Conservation (phyloP, 2,329 filamentous ascomycete genomes). For the Curvularia spicifera region DNA sequence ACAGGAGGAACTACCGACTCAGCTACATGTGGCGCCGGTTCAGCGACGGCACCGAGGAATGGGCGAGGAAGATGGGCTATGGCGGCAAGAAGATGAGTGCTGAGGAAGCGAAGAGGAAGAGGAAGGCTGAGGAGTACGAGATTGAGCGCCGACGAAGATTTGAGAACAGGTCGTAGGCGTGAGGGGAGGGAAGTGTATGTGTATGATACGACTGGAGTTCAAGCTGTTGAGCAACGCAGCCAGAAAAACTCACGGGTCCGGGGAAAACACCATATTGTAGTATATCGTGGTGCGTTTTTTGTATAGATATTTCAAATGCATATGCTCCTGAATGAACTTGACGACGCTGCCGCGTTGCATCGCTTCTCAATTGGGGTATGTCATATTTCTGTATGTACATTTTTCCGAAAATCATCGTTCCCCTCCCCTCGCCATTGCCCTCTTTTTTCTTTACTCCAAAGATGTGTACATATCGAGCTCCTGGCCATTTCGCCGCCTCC, state of each 20-base stretch:
- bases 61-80: conserved; percentile 25
- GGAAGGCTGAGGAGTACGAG: conserved; percentile 38
- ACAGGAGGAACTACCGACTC: conserved; percentile 36
- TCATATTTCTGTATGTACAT: neutral
- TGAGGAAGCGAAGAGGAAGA: conserved; percentile 37
- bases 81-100: conserved; percentile 24
- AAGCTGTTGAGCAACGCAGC: conserved; percentile 21
- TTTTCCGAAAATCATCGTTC: neutral
- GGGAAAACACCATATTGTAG: conserved; percentile 2
- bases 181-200: conserved; percentile 27
- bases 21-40: conserved; percentile 29
- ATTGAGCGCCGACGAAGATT: conserved; percentile 36
- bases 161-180: conserved; percentile 34
- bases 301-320: conserved; percentile 27
- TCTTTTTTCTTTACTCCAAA: conserved; percentile 63
- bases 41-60: conserved; percentile 16
- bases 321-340: conserved; percentile 12
- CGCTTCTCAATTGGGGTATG: neutral
- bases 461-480: conserved; percentile 71
- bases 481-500: conserved; percentile 58
- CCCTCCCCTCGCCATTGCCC: neutral
- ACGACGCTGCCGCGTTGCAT: neutral
- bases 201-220: conserved; percentile 18
- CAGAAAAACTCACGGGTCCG: neutral
- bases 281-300: conserved; percentile 6